These are phyloP conservation scores for Trifolium dubium DNA, from an alignment of 306 rosid species.

Conservation along the genomic window DNA sequence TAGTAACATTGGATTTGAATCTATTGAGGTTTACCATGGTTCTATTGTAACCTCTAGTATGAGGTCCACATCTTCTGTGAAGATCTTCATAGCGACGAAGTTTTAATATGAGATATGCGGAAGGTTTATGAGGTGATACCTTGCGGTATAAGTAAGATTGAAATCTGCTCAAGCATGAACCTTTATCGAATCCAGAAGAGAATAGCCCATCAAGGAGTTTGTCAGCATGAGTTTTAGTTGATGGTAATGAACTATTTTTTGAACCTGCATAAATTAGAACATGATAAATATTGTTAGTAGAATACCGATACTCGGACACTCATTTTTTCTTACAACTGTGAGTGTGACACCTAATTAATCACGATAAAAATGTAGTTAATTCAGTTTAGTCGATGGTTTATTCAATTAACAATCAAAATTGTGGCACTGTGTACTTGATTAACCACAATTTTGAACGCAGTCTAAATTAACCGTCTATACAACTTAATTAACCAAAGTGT, in stretches of 20 bases:
- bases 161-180: slow-evolving; percentile 57
- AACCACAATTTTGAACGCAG: no score
- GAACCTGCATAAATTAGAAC: not conserved
- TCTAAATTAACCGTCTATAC: no score
- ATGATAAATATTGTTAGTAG: not conserved
- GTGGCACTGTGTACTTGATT: no score
- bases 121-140: slow-evolving; percentile 48
- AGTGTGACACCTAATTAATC: no score
- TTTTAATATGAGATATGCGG: slow-evolving; percentile 56
- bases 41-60: slow-evolving; percentile 43
- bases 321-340: no score
- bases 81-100: slow-evolving; percentile 58
- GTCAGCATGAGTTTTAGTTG: not conserved
- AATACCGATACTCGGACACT: no score
- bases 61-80: slow-evolving; percentile 59
- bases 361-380: no score
- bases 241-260: not conserved
- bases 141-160: slow-evolving; percentile 52
- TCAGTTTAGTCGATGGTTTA: no score
- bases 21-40: slow-evolving; percentile 31
- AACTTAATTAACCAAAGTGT: no score
- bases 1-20: slow-evolving; percentile 19
- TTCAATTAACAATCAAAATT: no score
- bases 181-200: slow-evolving; percentile 51
- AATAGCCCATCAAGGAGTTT: slow-evolving; percentile 50